These are phyloP conservation scores for Globisporangium uncinulatum DNA, from an alignment of 352 stramenopile genomes.

Conservation along the genomic window DNA sequence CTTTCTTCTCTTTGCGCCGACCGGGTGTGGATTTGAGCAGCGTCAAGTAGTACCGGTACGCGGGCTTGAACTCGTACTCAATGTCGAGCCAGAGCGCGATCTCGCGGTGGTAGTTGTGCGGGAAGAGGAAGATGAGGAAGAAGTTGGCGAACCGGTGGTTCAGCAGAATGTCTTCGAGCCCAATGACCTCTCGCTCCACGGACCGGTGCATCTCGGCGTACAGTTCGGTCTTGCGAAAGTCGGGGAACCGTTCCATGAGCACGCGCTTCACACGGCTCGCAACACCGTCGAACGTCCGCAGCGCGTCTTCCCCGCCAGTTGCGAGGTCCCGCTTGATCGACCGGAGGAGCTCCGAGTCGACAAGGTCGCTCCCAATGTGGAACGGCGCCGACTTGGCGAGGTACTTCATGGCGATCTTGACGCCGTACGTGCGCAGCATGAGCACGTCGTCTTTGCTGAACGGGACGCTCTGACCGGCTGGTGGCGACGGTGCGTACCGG, in stretches of 20 bases:
- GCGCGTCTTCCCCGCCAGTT: constrained; percentile 66
- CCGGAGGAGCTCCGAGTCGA: constrained; percentile 56
- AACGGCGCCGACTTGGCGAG: constrained; percentile 73
- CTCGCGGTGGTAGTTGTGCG: constrained; percentile 84
- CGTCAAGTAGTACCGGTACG: constrained; percentile 63
- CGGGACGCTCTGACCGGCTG: constrained; percentile 17
- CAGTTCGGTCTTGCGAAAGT: constrained; percentile 76
- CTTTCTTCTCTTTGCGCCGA: constrained; percentile 45
- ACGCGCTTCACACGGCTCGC: constrained; percentile 74
- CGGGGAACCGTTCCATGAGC: constrained; percentile 73
- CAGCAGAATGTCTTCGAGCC: constrained; percentile 81
- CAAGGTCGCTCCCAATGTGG: constrained; percentile 58
- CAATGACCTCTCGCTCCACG: constrained; percentile 76
- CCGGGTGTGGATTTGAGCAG: constrained; percentile 43
- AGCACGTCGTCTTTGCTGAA: constrained; percentile 83
- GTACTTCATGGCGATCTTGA: constrained; percentile 87
- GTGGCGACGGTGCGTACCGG: constrained; percentile 18
- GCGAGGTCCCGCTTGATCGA: constrained; percentile 75
- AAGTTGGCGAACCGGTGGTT: constrained; percentile 86
- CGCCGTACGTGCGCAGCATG: constrained; percentile 78
- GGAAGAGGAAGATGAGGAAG: constrained; percentile 87
- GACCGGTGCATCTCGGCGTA: constrained; percentile 78
- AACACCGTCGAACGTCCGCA: constrained; percentile 76
- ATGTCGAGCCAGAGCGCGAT: constrained; percentile 83
- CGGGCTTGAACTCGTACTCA: constrained; percentile 85